A percentile compares a stretch with the other conserved stretches of the same genome.
Evolutionary conservation across 129 eudicot genomes (phyloP).

Genomic region (Helianthus annuus): DNA sequence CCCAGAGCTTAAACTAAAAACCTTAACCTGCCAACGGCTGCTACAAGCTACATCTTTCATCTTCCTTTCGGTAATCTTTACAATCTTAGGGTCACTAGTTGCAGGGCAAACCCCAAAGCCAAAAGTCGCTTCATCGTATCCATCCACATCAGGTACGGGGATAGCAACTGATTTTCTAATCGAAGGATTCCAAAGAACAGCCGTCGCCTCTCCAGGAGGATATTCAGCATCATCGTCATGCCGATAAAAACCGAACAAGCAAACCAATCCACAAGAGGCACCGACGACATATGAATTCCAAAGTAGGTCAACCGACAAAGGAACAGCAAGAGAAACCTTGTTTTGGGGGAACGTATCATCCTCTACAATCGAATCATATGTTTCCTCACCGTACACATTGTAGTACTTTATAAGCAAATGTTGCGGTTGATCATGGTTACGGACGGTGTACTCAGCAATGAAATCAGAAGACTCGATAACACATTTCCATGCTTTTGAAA

Average conservation of each 20-base stretch:
- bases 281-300: slow-evolving; percentile 36
- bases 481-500: slow-evolving; percentile 48
- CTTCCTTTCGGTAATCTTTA: not conserved
- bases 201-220: too few relatives aligned
- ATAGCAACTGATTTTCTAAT: not conserved
- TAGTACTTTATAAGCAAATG: not conserved
- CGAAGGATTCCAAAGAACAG: slow-evolving; percentile 16
- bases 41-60: not conserved
- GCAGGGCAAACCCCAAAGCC: too few relatives aligned
- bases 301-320: slow-evolving; percentile 15
- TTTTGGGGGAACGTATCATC: slow-evolving; percentile 14
- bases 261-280: slow-evolving; percentile 36
- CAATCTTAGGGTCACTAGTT: slow-evolving; percentile 1
- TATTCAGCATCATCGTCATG: too few relatives aligned
- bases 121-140: too few relatives aligned
- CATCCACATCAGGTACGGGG: too few relatives aligned
- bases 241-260: slow-evolving; percentile 30
- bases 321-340: not conserved
- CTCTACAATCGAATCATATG: slow-evolving; percentile 16
- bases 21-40: not conserved
- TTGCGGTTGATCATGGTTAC: not conserved
- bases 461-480: slow-evolving; percentile 37
- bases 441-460: slow-evolving; percentile 18
- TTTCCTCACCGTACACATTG: not conserved
- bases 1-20: not conserved